Evolutionary conservation across 2,329 filamentous ascomycete species (phyloP).

Genomic region (Cladophialophora carrionii): DNA sequence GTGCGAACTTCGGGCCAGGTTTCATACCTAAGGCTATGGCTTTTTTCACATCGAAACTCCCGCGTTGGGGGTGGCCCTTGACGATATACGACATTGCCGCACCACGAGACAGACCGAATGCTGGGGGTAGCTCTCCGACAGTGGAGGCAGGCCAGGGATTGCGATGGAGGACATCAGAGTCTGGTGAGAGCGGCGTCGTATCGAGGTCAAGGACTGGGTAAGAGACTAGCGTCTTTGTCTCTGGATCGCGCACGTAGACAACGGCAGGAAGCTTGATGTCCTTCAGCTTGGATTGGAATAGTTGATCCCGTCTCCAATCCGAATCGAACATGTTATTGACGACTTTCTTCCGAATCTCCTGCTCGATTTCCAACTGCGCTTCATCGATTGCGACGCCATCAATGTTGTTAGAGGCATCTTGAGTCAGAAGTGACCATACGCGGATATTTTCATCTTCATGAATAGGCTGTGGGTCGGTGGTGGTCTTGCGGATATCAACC

Average conservation of each 20-base stretch:
- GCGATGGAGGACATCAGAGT: constrained; percentile 72
- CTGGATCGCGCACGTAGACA: constrained; percentile 67
- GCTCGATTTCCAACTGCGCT: constrained; percentile 44
- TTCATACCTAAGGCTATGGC: constrained; percentile 69
- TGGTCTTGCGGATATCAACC: constrained; percentile 40
- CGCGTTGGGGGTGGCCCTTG: constrained; percentile 73
- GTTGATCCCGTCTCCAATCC: constrained; percentile 70
- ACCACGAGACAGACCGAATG: constrained; percentile 58
- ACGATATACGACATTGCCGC: constrained; percentile 85
- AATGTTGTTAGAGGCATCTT: constrained; percentile 44
- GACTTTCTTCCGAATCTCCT: constrained; percentile 62
- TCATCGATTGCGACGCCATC: constrained; percentile 53
- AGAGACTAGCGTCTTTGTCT: constrained; percentile 63
- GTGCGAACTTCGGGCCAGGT: constrained; percentile 61
- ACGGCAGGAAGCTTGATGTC: constrained; percentile 69
- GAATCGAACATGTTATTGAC: constrained; percentile 81
- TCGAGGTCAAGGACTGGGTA: constrained; percentile 71
- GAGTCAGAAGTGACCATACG: constrained; percentile 79
- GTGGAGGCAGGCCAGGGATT: constrained; percentile 76
- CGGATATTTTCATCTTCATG: constrained; percentile 76
- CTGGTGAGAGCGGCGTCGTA: constrained; percentile 56
- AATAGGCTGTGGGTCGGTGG: constrained; percentile 59
- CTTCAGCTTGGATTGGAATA: constrained; percentile 67
- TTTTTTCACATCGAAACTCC: constrained; percentile 72
- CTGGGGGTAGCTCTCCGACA: constrained; percentile 68